phyloP scores from a whole-genome alignment of 441 rosid species.

The Jatropha podagrica region DNA sequence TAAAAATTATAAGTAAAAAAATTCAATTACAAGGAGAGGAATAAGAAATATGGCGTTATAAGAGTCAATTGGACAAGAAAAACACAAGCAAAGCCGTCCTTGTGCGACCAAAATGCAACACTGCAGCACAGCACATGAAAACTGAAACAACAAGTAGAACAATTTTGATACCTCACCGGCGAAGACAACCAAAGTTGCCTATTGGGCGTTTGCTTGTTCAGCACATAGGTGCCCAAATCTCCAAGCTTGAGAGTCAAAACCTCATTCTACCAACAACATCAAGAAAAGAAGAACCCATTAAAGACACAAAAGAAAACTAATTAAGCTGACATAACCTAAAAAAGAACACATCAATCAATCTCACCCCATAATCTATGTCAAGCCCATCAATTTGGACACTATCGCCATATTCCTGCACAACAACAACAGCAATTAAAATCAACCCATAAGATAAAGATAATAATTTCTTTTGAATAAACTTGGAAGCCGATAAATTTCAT shows the following conservation, averaged over 20 bases:
- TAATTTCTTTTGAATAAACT: not conserved
- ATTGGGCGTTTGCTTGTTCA: constrained; percentile 78
- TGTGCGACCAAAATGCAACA: not conserved
- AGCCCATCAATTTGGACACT: constrained; percentile 71
- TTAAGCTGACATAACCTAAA: not conserved
- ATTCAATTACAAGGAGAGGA: not conserved
- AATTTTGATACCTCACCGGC: constrained; percentile 50
- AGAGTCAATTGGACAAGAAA: not conserved
- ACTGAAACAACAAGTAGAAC: not conserved
- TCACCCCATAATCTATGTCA: constrained; percentile 91
- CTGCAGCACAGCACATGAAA: not conserved
- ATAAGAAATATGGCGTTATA: not conserved
- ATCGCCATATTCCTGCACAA: constrained; percentile 79
- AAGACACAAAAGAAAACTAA: not conserved
- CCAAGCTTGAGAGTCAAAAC: constrained; percentile 74
- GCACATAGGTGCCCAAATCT: constrained; percentile 59
- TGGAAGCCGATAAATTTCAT: not conserved
- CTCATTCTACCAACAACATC: constrained; percentile 50
- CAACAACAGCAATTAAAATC: not conserved
- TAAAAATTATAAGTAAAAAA: not conserved
- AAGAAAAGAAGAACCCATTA: constrained; percentile 10
- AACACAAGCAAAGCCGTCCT: not conserved
- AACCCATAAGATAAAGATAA: not conserved
- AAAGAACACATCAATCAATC: constrained; percentile 12
- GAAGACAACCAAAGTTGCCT: constrained; percentile 75